A percentile compares a stretch with the other conserved stretches of the same genome.
Evolutionary conservation across 2,329 filamentous ascomycete species (phyloP).

Genomic region (Verticillium zaregamsianum): DNA sequence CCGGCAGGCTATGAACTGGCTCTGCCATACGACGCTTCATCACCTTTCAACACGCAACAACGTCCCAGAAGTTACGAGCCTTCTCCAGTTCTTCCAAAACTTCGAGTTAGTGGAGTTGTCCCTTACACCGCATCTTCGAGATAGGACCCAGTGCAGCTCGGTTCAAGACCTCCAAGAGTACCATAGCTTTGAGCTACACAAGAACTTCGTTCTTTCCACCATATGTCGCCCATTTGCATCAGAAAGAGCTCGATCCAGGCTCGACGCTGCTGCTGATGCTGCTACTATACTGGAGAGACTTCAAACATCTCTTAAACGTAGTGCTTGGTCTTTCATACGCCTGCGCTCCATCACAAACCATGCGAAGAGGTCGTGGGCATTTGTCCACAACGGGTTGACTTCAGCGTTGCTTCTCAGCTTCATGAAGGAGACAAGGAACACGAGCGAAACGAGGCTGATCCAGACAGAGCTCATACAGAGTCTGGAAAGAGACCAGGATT

Average conservation of each 20-base stretch:
- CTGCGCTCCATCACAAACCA: conserved; percentile 6
- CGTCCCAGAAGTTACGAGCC: background rate
- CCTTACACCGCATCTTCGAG: background rate
- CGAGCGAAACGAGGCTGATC: too few relatives aligned
- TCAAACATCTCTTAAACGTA: conserved; percentile 5
- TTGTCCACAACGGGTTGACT: conserved; percentile 9
- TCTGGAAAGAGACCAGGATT: too few relatives aligned
- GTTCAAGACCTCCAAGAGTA: conserved; percentile 7
- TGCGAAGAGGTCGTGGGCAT: conserved; percentile 9
- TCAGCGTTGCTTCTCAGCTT: conserved; percentile 6
- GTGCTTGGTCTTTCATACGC: conserved; percentile 6
- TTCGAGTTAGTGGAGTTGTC: background rate
- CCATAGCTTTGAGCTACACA: conserved; percentile 8
- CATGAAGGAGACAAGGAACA: conserved; percentile 7
- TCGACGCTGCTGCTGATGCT: too few relatives aligned
- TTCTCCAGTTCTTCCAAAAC: too few relatives aligned
- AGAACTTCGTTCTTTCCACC: conserved; percentile 8
- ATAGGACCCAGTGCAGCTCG: background rate
- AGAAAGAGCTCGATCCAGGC: background rate
- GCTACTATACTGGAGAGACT: background rate
- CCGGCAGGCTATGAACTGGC: conserved; percentile 8
- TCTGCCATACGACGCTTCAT: conserved; percentile 5
- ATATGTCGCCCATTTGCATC: conserved; percentile 7
- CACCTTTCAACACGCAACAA: conserved; percentile 1
- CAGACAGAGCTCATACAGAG: too few relatives aligned